Percentiles rank a stretch among this genome's conserved stretches.
Conservation (phyloP, 768 basidiomycete species). For the Leccinum broughii region DNA sequence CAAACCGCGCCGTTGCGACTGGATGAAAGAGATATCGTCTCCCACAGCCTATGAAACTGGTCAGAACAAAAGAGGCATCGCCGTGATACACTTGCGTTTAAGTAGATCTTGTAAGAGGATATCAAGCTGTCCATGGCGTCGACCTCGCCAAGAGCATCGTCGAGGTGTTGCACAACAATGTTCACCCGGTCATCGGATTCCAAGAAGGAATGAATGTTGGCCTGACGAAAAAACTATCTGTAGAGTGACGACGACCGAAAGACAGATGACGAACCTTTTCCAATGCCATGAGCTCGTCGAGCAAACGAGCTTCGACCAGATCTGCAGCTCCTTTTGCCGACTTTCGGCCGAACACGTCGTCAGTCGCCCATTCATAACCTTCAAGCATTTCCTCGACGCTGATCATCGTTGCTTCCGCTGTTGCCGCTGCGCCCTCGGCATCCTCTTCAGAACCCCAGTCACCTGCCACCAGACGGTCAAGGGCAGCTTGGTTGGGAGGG, state of each 20-base stretch:
- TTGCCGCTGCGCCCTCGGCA: constrained; percentile 66
- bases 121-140: constrained; percentile 89
- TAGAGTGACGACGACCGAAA: constrained; percentile 4
- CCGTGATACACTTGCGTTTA: constrained; percentile 65
- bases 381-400: constrained; percentile 99
- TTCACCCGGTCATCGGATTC: constrained; percentile 93
- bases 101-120: constrained; percentile 93
- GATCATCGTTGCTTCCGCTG: constrained; percentile 76
- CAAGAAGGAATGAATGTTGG: constrained; percentile 95
- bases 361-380: constrained; percentile 95
- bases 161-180: constrained; percentile 83
- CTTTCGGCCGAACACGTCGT: constrained; percentile 67
- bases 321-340: constrained; percentile 77
- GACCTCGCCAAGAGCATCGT: constrained; percentile 84
- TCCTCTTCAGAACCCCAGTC: constrained; percentile 47
- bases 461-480: constrained; percentile 67
- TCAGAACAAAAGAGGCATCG: constrained; percentile 14
- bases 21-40: constrained; percentile 95
- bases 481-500: constrained; percentile 68
- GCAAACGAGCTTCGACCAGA: constrained; percentile 84
- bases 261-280: constrained; percentile 67
- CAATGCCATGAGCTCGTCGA: constrained; percentile 88
- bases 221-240: constrained; percentile 39
- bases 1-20: constrained; percentile 93
- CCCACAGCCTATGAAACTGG: constrained; percentile 67